Evolutionary conservation across 192 early-diverging fungal genomes (phyloP).

Genomic region (Coemansia sp.): DNA sequence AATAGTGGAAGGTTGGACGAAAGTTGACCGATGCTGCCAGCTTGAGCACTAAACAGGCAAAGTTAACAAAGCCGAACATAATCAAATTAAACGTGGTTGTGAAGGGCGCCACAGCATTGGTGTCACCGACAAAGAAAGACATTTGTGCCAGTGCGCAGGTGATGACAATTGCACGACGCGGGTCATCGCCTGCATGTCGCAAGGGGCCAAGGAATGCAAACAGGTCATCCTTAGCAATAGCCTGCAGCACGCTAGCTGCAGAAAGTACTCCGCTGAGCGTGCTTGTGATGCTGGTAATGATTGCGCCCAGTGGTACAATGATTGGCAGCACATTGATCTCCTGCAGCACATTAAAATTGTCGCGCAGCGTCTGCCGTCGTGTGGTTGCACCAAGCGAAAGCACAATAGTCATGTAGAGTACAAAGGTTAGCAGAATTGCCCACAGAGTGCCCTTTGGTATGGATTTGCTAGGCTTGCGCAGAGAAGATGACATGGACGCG

Average conservation of each 20-base stretch:
- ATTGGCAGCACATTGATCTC: conserved; percentile 61
- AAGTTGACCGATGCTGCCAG: conserved; percentile 67
- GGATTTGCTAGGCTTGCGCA: conserved; percentile 65
- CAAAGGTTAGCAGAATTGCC: conserved; percentile 59
- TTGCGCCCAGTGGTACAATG: conserved; percentile 57
- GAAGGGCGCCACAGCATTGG: conserved; percentile 65
- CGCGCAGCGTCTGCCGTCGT: conserved; percentile 56
- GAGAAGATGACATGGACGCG: conserved; percentile 68
- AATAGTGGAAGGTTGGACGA: conserved; percentile 67
- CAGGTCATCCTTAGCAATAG: conserved; percentile 65
- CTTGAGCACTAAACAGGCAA: conserved; percentile 66
- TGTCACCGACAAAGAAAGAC: conserved; percentile 59
- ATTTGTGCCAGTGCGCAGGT: conserved; percentile 58
- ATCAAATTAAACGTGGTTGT: conserved; percentile 66
- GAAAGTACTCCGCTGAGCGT: conserved; percentile 60
- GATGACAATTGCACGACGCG: conserved; percentile 25
- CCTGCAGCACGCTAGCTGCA: conserved; percentile 65
- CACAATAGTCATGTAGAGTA: conserved; percentile 57
- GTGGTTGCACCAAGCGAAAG: conserved; percentile 61
- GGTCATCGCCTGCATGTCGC: conserved; percentile 24
- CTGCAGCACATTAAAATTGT: conserved; percentile 63
- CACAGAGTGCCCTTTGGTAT: conserved; percentile 68
- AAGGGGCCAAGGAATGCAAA: conserved; percentile 52
- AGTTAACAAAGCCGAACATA: conserved; percentile 63
- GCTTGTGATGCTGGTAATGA: conserved; percentile 63